phyloP scores from a whole-genome alignment of 1,284 basidiomycete genomes.

The Malassezia pachydermatis region DNA sequence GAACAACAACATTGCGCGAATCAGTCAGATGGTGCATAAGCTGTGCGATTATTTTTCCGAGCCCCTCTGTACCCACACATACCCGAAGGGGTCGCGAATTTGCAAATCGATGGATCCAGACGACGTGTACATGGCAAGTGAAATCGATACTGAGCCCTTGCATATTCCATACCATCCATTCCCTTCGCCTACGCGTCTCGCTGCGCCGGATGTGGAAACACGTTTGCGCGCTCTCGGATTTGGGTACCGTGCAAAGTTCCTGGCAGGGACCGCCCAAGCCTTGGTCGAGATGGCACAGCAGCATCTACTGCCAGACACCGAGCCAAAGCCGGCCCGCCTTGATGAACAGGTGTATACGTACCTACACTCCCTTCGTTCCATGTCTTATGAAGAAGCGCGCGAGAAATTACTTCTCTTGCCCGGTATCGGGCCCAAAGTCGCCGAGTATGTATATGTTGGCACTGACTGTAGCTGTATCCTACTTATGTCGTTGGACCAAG shows the following conservation, averaged over 20 bases:
- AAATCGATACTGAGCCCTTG: not conserved
- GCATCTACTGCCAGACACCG: not conserved
- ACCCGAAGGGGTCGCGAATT: constrained; percentile 21
- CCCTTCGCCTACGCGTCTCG: constrained; percentile 64
- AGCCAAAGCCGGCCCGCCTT: not conserved
- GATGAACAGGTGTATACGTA: constrained; percentile 53
- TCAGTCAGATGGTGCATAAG: constrained; percentile 47
- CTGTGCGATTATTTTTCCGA: constrained; percentile 53
- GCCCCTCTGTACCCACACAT: constrained; percentile 51
- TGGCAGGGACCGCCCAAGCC: constrained; percentile 71
- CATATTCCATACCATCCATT: constrained; percentile 65
- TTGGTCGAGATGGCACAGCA: constrained; percentile 52
- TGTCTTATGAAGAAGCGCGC: constrained; percentile 58
- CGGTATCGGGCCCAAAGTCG: constrained; percentile 77
- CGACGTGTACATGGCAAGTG: not conserved
- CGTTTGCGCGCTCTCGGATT: constrained; percentile 71
- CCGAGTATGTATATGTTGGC: constrained; percentile 21
- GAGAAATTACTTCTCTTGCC: constrained; percentile 65
- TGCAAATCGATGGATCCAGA: constrained; percentile 2
- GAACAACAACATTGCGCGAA: constrained; percentile 70
- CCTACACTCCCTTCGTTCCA: constrained; percentile 56
- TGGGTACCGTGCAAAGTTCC: constrained; percentile 85
- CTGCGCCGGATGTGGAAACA: constrained; percentile 53
- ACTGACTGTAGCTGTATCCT: constrained; percentile 71
- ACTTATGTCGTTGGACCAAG: constrained; percentile 84